These are phyloP conservation scores for Pythium monospermum DNA, from an alignment of 352 stramenopile species.

Conservation along the genomic window DNA sequence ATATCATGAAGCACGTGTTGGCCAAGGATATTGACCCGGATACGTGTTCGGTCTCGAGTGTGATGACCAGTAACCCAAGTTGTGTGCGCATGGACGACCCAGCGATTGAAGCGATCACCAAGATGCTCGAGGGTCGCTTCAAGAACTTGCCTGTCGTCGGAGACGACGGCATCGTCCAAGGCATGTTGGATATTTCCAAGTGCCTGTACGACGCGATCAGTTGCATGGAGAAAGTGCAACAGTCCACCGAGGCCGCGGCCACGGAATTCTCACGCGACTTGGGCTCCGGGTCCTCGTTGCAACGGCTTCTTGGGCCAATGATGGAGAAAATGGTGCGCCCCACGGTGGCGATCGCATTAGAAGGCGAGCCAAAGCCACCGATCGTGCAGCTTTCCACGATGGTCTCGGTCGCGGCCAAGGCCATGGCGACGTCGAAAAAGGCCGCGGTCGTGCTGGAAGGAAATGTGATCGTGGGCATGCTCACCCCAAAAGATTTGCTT, in stretches of 20 bases:
- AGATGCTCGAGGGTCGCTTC: conserved; percentile 86
- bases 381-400: conserved; percentile 71
- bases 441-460: conserved; percentile 75
- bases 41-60: conserved; percentile 65
- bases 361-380: conserved; percentile 75
- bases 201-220: conserved; percentile 86
- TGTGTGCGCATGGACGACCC: conserved; percentile 79
- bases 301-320: conserved; percentile 75
- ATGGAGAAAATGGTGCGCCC: conserved; percentile 89
- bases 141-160: conserved; percentile 84
- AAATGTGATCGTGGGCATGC: conserved; percentile 73
- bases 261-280: conserved; percentile 79
- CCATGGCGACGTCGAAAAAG: conserved; percentile 85
- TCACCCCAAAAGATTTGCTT: conserved; percentile 83
- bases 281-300: conserved; percentile 57
- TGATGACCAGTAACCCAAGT: conserved; percentile 82
- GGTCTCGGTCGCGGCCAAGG: conserved; percentile 66
- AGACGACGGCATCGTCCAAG: conserved; percentile 58
- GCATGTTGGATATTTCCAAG: conserved; percentile 90
- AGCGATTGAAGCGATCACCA: conserved; percentile 83
- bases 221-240: conserved; percentile 83
- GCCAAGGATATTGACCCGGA: conserved; percentile 79
- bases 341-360: conserved; percentile 74
- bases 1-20: conserved; percentile 80
- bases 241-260: conserved; percentile 73